These are phyloP conservation scores for Hypoxylon rickii DNA, from an alignment of 495 filamentous ascomycete genomes.

Conservation along the genomic window DNA sequence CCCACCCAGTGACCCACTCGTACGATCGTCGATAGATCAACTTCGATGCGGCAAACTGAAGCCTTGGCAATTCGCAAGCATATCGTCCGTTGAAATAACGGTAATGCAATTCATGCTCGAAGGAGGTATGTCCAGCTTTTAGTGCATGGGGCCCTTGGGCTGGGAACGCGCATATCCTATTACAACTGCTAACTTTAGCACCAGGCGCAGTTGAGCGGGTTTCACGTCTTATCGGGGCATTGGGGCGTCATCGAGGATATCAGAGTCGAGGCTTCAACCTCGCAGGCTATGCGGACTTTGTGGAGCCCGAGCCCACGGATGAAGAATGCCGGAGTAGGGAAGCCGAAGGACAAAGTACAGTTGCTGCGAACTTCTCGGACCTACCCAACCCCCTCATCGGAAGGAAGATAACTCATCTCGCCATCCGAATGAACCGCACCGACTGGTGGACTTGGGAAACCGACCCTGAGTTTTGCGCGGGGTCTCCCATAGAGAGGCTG, in stretches of 20 bases:
- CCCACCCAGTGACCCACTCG: constrained; percentile 17
- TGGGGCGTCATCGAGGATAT: constrained; percentile 26
- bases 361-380: no score
- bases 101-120: constrained; percentile 32
- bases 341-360: background rate
- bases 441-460: constrained; percentile 39
- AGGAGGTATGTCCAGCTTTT: constrained; percentile 31
- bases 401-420: constrained; percentile 34
- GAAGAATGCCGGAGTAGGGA: background rate
- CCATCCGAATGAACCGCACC: constrained; percentile 35
- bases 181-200: background rate
- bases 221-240: constrained; percentile 31
- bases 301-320: background rate
- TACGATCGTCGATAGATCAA: constrained; percentile 5
- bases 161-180: background rate
- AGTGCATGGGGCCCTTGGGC: background rate
- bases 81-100: constrained; percentile 31
- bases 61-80: constrained; percentile 37
- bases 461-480: background rate
- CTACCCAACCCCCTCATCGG: constrained; percentile 32
- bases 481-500: constrained; percentile 16
- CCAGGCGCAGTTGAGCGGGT: constrained; percentile 35
- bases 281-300: constrained; percentile 25
- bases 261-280: constrained; percentile 20
- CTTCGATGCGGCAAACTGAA: constrained; percentile 22